A percentile compares a stretch with the other conserved stretches of the same genome.
phyloP scores from a whole-genome alignment of 1,139 yeast species.

The Geotrichum fermentans region DNA sequence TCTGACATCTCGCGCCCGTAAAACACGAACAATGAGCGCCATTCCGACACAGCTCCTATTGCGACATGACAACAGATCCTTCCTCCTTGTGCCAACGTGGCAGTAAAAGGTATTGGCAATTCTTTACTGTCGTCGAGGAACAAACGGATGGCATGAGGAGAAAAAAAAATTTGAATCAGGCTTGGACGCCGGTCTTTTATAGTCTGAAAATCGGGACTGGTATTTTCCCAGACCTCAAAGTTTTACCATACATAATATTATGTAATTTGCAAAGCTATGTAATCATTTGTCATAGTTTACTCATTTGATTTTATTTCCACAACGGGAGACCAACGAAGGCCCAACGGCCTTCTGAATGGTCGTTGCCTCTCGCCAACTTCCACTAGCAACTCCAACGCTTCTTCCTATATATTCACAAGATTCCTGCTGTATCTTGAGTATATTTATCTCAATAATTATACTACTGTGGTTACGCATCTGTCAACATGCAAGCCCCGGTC shows the following conservation, averaged over 20 bases:
- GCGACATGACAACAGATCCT: conserved; percentile 2
- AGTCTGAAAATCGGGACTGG: neutral
- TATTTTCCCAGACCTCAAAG: too few species aligned
- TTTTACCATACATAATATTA: too few species aligned
- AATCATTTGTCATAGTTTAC: neutral
- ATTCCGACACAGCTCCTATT: too few species aligned
- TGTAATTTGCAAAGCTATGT: neutral
- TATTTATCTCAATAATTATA: too few species aligned
- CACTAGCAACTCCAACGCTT: too few species aligned
- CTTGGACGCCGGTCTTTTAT: neutral
- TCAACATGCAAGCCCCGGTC: too few species aligned
- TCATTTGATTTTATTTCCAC: neutral
- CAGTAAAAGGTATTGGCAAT: conserved; percentile 9
- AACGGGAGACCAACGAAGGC: neutral
- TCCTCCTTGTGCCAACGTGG: conserved; percentile 17
- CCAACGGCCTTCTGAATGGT: neutral
- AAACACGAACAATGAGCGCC: conserved; percentile 10
- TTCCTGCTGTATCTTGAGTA: too few species aligned
- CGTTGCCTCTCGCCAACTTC: too few species aligned
- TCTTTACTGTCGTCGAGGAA: conserved; percentile 15
- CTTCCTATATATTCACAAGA: too few species aligned
- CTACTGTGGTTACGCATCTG: too few species aligned
- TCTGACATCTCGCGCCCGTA: conserved; percentile 2
- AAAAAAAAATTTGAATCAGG: conserved; percentile 1
- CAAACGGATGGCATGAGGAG: conserved; percentile 9